Conservation (phyloP, 805 yeast genomes). For the Kluyveromyces aestuarii region DNA sequence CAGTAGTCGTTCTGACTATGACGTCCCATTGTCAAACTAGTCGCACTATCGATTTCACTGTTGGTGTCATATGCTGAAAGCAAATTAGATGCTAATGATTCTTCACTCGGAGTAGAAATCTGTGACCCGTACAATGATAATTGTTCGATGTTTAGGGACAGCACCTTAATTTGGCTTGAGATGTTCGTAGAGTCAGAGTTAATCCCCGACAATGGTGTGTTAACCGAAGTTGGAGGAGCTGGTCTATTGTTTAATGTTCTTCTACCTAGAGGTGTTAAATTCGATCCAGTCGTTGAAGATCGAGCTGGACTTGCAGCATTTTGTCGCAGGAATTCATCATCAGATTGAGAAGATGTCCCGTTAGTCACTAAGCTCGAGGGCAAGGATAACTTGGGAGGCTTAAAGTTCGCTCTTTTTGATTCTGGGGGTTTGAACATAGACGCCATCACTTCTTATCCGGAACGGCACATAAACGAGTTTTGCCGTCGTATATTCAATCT, state of each 20-base stretch:
- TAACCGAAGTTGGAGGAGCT: constrained; percentile 20
- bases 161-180: background rate
- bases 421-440: constrained; percentile 35
- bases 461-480: background rate
- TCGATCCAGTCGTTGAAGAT: constrained; percentile 12
- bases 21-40: constrained; percentile 4
- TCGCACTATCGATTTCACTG: constrained; percentile 7
- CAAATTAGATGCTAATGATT: constrained; percentile 19
- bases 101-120: constrained; percentile 3
- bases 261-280: constrained; percentile 6
- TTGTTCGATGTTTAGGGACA: background rate
- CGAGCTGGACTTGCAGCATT: background rate
- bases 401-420: constrained; percentile 28
- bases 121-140: background rate
- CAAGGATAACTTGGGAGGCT: constrained; percentile 37
- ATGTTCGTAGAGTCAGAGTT: background rate
- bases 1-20: background rate
- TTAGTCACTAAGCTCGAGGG: constrained; percentile 27
- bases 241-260: constrained; percentile 20
- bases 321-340: constrained; percentile 1
- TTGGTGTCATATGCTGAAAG: constrained; percentile 17
- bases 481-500: background rate
- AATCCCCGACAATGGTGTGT: constrained; percentile 1
- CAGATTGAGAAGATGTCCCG: background rate
- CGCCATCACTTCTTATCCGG: constrained; percentile 15